Conservation (phyloP, 179 eudicot genomes). For the Beta lomatogona region DNA sequence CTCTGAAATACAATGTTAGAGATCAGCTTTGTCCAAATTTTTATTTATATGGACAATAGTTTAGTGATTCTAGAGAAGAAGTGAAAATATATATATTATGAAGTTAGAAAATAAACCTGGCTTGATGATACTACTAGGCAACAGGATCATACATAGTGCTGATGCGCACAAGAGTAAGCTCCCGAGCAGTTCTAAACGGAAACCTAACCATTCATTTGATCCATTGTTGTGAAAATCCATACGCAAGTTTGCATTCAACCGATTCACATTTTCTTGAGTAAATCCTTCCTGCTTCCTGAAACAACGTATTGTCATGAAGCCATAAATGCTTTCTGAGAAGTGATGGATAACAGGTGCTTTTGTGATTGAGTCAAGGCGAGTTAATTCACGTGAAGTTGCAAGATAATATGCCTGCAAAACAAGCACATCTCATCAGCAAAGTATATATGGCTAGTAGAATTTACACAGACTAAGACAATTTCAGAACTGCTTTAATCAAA, state of each 20-base stretch:
- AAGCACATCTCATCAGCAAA: neutral
- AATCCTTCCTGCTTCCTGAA: slow-evolving; percentile 75
- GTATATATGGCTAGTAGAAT: neutral
- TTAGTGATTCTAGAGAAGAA: too few species aligned
- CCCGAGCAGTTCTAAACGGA: slow-evolving; percentile 89
- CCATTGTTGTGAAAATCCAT: slow-evolving; percentile 98
- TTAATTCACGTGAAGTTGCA: slow-evolving; percentile 88
- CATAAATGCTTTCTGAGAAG: slow-evolving; percentile 95
- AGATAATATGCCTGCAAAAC: slow-evolving; percentile 79
- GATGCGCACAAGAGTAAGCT: slow-evolving; percentile 79
- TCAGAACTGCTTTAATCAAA: neutral
- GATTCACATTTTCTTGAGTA: slow-evolving; percentile 64
- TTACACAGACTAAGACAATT: too few species aligned
- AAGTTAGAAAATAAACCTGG: slow-evolving; percentile 57
- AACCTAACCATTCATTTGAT: slow-evolving; percentile 95
- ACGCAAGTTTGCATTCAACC: slow-evolving; percentile 76
- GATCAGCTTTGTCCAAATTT: neutral
- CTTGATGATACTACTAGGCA: slow-evolving; percentile 80
- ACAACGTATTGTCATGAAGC: slow-evolving; percentile 92
- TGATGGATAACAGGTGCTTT: slow-evolving; percentile 96
- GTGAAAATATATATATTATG: neutral
- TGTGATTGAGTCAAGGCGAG: slow-evolving; percentile 94
- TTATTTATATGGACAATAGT: too few species aligned
- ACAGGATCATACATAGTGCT: slow-evolving; percentile 72
- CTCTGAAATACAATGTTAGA: slow-evolving; percentile 41